Evolutionary conservation across 805 yeast species (phyloP), one percentile per base, ranked within the genome.

Genomic region (Sugiyamaella qingdaonensis): DNA sequence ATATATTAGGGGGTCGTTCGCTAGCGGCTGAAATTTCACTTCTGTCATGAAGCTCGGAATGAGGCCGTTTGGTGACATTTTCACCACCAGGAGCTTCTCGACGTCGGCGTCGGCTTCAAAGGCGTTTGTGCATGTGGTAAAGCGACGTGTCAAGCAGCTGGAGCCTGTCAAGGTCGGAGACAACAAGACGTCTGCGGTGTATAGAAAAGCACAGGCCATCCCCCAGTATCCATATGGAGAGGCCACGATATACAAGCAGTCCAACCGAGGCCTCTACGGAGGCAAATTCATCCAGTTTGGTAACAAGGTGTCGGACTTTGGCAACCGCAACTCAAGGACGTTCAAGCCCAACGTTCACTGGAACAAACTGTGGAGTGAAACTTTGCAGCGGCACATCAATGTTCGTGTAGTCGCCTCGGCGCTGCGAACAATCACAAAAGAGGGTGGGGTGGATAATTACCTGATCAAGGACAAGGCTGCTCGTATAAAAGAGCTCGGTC

Each of bases 381-480:
- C 87, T 0, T 76, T 94, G 62, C 72, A 82, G 54, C 76, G 75
- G 59, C 69, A 73, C 37, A 68, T 90, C 44, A 73, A 74, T 47
- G 68, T 88, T 51, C 81, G 78, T 55, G 82, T 90, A 34, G 84
- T 90, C 7, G 80, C 97, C 4, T 80, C 84, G 55, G 97, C 90
- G 4, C 76, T 94, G 65, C 82, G 84, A 63, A 90, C 97, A 0
- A 85, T 94, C 54, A 85, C 88, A 54, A 88, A 83, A 62, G 98
- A 92, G 68, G 99, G 99, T 57, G 99, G 99, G 4, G 75, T 94
- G 53, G 99, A 94, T 66, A 84, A 84, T 58, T 94, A 94, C 67
- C 70, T 94, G 56, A 78, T 82, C 42, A 94, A 94, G 70, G 95
- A 90, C 55, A 88, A 86, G 60, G 76, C 95, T 4, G 95, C 95